These are phyloP conservation scores for Ceratobasidium sp. DNA, from an alignment of 1,284 basidiomycete species.

Conservation along the genomic window DNA sequence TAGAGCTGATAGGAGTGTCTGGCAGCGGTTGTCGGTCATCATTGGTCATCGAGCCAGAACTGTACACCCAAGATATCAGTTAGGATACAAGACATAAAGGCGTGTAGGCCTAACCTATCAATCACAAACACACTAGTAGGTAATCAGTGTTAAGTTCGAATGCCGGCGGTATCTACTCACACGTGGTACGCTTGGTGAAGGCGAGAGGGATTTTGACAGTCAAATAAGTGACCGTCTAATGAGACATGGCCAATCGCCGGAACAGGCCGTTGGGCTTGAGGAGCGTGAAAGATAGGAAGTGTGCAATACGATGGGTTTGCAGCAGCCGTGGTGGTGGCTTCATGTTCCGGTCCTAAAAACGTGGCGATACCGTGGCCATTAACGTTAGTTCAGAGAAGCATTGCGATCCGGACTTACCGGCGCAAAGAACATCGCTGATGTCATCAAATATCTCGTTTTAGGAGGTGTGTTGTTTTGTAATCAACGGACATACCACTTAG, in stretches of 20 bases:
- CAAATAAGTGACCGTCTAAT: constrained; percentile 67
- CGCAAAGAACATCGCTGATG: constrained; percentile 68
- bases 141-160: not conserved
- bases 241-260: constrained; percentile 66
- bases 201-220: constrained; percentile 68
- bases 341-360: constrained; percentile 66
- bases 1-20: constrained; percentile 62
- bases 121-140: constrained; percentile 65
- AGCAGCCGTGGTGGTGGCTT: constrained; percentile 57
- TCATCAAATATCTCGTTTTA: not conserved
- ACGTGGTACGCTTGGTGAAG: constrained; percentile 69
- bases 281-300: constrained; percentile 68
- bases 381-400: not conserved
- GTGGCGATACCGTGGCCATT: not conserved
- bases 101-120: constrained; percentile 59
- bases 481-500: too few species aligned
- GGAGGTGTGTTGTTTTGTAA: not conserved
- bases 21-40: constrained; percentile 63
- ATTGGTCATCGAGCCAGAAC: constrained; percentile 67
- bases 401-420: constrained; percentile 56
- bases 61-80: constrained; percentile 50
- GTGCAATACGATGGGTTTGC: constrained; percentile 69
- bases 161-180: constrained; percentile 51
- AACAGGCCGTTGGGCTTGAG: constrained; percentile 53
- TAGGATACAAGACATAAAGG: not conserved